phyloP scores from a whole-genome alignment of 2,329 filamentous ascomycete genomes.

The Mycosphaerella arachidis region DNA sequence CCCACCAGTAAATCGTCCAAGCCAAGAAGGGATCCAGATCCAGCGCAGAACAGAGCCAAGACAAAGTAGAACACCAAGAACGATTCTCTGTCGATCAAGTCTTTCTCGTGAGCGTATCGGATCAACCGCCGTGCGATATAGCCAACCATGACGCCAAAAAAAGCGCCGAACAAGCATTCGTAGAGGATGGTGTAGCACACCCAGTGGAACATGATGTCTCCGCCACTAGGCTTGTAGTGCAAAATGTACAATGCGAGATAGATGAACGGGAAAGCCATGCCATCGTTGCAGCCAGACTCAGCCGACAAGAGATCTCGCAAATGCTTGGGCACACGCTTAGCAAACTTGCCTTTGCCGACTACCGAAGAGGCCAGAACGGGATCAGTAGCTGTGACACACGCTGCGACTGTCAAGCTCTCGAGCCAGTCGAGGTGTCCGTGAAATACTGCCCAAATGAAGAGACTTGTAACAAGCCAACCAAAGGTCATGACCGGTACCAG shows the following conservation, averaged over 20 bases:
- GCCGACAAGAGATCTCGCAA: constrained; percentile 89
- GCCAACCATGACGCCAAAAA: constrained; percentile 82
- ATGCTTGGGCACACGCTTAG: constrained; percentile 95
- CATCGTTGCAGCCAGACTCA: constrained; percentile 97
- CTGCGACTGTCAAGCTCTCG: constrained; percentile 78
- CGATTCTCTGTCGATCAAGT: constrained; percentile 90
- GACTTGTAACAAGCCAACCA: constrained; percentile 86
- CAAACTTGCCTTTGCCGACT: constrained; percentile 97
- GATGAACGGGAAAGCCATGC: constrained; percentile 98
- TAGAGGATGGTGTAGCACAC: constrained; percentile 86
- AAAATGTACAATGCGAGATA: constrained; percentile 90
- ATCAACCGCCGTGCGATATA: constrained; percentile 90
- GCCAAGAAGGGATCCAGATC: constrained; percentile 84
- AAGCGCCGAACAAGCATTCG: constrained; percentile 87
- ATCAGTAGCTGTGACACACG: constrained; percentile 95
- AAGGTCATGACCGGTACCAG: constrained; percentile 96
- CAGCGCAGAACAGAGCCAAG: constrained; percentile 89
- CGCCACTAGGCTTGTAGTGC: constrained; percentile 66
- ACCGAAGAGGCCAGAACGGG: constrained; percentile 95
- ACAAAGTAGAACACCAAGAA: constrained; percentile 99
- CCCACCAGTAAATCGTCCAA: constrained; percentile 92
- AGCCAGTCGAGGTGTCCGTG: constrained; percentile 76
- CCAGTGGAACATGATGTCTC: constrained; percentile 75
- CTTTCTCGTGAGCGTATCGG: constrained; percentile 75
- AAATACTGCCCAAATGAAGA: constrained; percentile 90